phyloP scores from a whole-genome alignment of 352 stramenopile species.

The Globisporangium emineosum region DNA sequence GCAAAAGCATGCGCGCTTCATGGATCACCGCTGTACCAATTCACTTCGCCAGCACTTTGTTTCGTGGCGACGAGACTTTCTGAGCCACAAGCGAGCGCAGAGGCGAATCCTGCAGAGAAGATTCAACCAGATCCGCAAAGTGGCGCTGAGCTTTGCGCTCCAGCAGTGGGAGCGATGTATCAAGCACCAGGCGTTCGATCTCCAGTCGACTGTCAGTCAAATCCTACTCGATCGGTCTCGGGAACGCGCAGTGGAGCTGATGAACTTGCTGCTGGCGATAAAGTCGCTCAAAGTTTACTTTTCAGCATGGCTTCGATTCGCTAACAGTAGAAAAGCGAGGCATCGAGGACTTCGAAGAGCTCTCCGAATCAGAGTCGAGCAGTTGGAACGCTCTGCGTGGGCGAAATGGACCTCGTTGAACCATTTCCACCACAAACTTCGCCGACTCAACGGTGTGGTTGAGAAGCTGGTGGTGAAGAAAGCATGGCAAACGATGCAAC shows the following conservation, averaged over 20 bases:
- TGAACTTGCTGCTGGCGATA: background rate
- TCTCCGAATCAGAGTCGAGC: background rate
- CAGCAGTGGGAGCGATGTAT: conserved; percentile 9
- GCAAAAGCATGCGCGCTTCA: background rate
- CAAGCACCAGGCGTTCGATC: background rate
- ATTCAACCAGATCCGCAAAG: background rate
- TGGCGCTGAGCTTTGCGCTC: background rate
- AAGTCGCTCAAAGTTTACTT: conserved; percentile 4
- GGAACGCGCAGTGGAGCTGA: conserved; percentile 4
- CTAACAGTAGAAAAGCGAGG: background rate
- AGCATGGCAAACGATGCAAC: conserved; percentile 2
- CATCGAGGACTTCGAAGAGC: background rate
- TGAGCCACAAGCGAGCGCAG: background rate
- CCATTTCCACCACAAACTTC: background rate
- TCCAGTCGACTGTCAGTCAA: conserved; percentile 10
- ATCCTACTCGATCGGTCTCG: conserved; percentile 12
- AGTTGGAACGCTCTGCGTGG: background rate
- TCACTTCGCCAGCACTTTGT: background rate
- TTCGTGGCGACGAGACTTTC: background rate
- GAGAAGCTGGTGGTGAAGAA: background rate
- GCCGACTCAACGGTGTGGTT: background rate
- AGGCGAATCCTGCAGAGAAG: background rate
- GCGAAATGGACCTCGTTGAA: conserved; percentile 2
- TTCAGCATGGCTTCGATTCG: background rate
- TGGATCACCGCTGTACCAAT: background rate